These are phyloP conservation scores for Tothia fuscella DNA, from an alignment of 2,329 filamentous ascomycete genomes.

Conservation along the genomic window DNA sequence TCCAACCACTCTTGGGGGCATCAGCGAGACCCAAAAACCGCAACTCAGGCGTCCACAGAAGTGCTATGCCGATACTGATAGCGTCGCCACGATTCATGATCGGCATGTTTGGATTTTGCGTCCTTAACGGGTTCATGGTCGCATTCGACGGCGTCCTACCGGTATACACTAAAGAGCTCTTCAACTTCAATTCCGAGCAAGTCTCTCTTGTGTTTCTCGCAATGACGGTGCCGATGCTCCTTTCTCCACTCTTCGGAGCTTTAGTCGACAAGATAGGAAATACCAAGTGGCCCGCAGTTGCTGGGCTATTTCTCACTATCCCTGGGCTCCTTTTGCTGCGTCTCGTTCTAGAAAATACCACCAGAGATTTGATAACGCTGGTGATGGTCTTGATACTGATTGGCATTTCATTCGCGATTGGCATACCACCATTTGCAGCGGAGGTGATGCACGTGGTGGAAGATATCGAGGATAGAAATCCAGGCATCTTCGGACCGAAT, in stretches of 20 bases:
- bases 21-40: too few species aligned
- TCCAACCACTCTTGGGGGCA: background rate
- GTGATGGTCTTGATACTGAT: background rate
- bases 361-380: background rate
- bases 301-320: background rate
- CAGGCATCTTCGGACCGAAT: constrained; percentile 3
- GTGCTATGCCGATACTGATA: background rate
- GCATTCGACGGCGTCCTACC: constrained; percentile 4
- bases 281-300: constrained; percentile 3
- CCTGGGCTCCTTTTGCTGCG: constrained; percentile 1
- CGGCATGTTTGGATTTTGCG: constrained; percentile 1
- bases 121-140: constrained; percentile 2
- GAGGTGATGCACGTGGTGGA: constrained; percentile 8
- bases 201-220: constrained; percentile 3
- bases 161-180: constrained; percentile 5
- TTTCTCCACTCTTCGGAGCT: constrained; percentile 4
- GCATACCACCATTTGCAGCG: background rate
- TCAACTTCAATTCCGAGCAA: constrained; percentile 7
- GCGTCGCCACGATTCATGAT: constrained; percentile 3
- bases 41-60: background rate
- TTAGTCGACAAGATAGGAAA: background rate
- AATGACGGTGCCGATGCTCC: background rate
- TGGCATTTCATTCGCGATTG: constrained; percentile 1
- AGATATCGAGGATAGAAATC: background rate
- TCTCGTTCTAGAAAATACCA: background rate